Evolutionary conservation across 148 eudicot genomes (phyloP).

Genomic region (Rhododendron molle): DNA sequence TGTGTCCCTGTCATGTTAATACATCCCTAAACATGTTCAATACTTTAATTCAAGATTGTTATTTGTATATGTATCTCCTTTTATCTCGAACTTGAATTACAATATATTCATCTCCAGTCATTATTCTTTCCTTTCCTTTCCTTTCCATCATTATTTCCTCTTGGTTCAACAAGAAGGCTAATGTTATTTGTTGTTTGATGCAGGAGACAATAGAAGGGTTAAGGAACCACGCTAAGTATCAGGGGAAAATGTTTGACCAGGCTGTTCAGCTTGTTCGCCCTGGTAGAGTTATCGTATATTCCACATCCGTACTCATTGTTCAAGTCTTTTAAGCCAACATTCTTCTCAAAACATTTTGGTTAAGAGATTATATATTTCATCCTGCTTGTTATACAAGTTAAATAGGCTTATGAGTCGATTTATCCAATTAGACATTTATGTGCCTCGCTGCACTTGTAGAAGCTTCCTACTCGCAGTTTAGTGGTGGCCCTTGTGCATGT

Average conservation of each 20-base stretch:
- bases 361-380: not conserved
- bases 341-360: not conserved
- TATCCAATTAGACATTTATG: not conserved
- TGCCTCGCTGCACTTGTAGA: not conserved
- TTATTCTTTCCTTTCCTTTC: not conserved
- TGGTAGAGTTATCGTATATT: conserved; percentile 91
- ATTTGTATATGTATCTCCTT: not conserved
- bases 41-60: not conserved
- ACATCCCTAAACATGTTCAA: not conserved
- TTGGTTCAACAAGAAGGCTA: not conserved
- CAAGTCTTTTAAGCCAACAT: not conserved
- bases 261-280: conserved; percentile 93
- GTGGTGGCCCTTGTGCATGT: not conserved
- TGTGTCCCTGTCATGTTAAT: not conserved
- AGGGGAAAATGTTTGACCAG: conserved; percentile 83
- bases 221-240: conserved; percentile 67
- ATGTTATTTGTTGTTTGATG: conserved; percentile 7
- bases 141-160: not conserved
- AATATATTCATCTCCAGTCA: not conserved
- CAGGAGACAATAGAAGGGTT: conserved; percentile 75
- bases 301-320: conserved; percentile 38
- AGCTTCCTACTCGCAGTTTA: not conserved
- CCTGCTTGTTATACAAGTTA: not conserved
- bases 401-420: not conserved
- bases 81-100: not conserved